Conservation (phyloP, 495 filamentous ascomycete genomes). For the Hypoxylon perforatum region DNA sequence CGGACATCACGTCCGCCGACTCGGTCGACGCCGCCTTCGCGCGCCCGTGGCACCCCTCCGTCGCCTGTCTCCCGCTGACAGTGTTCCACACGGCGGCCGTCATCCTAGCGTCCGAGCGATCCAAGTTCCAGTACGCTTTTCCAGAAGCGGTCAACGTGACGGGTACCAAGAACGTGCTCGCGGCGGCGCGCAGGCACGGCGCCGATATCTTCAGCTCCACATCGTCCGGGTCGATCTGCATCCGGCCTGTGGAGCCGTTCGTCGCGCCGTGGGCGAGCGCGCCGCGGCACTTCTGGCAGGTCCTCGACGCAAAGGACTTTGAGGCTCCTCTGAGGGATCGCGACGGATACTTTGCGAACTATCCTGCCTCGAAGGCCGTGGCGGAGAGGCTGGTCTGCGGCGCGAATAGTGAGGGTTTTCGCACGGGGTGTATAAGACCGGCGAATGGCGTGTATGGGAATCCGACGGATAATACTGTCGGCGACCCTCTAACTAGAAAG, state of each 20-base stretch:
- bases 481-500: constrained; percentile 50
- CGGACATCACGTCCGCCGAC: constrained; percentile 53
- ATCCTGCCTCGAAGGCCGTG: constrained; percentile 64
- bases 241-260: constrained; percentile 62
- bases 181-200: constrained; percentile 58
- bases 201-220: constrained; percentile 69
- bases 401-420: constrained; percentile 56
- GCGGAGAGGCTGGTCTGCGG: constrained; percentile 64
- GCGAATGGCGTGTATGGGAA: constrained; percentile 70
- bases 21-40: constrained; percentile 51
- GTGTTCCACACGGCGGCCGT: constrained; percentile 60
- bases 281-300: constrained; percentile 58
- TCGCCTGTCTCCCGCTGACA: constrained; percentile 50
- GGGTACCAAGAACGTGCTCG: constrained; percentile 68
- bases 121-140: constrained; percentile 48
- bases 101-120: constrained; percentile 58
- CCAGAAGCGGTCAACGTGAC: constrained; percentile 64
- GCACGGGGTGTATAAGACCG: constrained; percentile 68
- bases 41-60: constrained; percentile 48
- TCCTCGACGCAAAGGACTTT: constrained; percentile 59
- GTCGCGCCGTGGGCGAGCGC: constrained; percentile 58
- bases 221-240: constrained; percentile 64
- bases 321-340: constrained; percentile 54
- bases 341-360: constrained; percentile 67
- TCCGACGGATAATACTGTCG: constrained; percentile 63